These are phyloP conservation scores for Boletus sp. DNA, from an alignment of 768 basidiomycete genomes.

Conservation along the genomic window DNA sequence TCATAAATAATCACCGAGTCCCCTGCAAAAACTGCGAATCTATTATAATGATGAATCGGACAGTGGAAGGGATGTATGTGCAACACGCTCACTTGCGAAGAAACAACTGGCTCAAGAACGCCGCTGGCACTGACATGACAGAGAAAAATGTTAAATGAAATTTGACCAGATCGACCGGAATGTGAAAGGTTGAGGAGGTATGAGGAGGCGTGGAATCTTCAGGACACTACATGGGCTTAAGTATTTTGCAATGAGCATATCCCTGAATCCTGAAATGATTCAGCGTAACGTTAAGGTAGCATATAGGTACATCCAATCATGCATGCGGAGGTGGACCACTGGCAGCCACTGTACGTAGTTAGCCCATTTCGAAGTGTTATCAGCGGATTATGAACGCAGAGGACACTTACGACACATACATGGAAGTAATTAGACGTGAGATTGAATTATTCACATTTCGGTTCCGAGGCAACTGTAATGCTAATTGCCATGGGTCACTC, in stretches of 20 bases:
- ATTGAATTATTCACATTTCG: no score
- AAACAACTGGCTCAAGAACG: neutral
- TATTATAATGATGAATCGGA: neutral
- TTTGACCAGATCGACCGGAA: neutral
- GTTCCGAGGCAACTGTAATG: no score
- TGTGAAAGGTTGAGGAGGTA: neutral
- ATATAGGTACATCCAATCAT: neutral
- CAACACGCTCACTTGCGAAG: neutral
- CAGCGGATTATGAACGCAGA: no score
- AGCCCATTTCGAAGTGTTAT: no score
- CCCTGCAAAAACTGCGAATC: neutral
- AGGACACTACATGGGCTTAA: neutral
- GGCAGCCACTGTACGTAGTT: no score
- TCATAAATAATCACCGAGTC: slow-evolving; percentile 7
- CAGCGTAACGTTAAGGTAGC: neutral
- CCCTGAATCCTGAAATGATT: neutral
- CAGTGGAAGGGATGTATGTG: neutral
- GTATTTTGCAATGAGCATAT: neutral
- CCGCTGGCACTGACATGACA: neutral
- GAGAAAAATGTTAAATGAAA: neutral
- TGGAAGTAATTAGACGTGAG: no score
- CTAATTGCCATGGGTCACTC: no score
- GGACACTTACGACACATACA: no score
- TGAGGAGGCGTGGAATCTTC: neutral
- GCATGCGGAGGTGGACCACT: neutral